These are phyloP conservation scores for Tolypocladium guangdongense DNA, from an alignment of 2,329 filamentous ascomycete species.

Conservation along the genomic window DNA sequence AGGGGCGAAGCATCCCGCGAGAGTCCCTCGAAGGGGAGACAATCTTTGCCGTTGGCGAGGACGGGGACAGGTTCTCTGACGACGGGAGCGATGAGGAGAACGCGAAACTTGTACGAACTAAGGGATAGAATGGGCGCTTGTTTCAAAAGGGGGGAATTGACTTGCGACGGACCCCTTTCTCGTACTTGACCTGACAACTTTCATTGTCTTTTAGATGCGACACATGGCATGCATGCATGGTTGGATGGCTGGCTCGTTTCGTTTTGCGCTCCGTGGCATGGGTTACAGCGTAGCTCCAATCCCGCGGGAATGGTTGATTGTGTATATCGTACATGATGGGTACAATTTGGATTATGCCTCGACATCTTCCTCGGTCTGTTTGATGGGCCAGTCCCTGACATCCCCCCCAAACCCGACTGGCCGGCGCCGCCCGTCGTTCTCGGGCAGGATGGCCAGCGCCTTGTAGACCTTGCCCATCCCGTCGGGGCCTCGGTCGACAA, in stretches of 20 bases:
- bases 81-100: conserved; percentile 48
- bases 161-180: neutral
- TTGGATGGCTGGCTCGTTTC: neutral
- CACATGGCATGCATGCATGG: neutral
- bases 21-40: conserved; percentile 73
- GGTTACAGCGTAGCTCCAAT: neutral
- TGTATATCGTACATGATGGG: neutral
- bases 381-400: conserved; percentile 16
- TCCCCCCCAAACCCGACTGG: conserved; percentile 90
- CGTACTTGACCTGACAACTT: neutral
- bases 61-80: conserved; percentile 71
- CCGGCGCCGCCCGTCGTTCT: conserved; percentile 59
- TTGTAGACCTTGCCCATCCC: conserved; percentile 97
- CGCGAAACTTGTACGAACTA: conserved; percentile 33
- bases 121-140: conserved; percentile 16
- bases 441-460: conserved; percentile 79
- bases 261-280: neutral
- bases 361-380: neutral
- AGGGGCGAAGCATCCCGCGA: conserved; percentile 29
- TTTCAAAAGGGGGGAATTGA: neutral
- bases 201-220: neutral
- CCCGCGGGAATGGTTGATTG: neutral
- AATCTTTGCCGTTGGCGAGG: conserved; percentile 88
- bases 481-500: conserved; percentile 70
- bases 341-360: neutral